These are phyloP conservation scores for Axilococcus clingmanii DNA, from an alignment of 139 green algal genomes.

Conservation along the genomic window DNA sequence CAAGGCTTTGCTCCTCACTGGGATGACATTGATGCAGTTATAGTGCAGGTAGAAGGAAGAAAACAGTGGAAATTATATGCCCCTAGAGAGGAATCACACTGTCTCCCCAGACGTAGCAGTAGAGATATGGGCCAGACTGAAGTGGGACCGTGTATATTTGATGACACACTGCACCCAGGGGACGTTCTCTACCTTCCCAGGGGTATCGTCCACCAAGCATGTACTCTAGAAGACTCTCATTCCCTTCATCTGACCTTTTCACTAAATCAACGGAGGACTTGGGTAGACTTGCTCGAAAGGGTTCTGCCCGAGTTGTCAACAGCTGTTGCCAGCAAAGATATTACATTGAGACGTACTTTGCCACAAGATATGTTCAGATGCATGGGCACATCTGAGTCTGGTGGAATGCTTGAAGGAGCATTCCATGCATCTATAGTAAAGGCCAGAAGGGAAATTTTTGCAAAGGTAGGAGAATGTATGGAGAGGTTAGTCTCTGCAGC, in stretches of 20 bases:
- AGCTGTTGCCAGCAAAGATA: constrained; percentile 22
- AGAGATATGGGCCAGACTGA: constrained; percentile 36
- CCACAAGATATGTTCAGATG: constrained; percentile 1
- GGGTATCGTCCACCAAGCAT: constrained; percentile 26
- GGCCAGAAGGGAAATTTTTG: neutral
- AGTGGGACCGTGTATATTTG: constrained; percentile 33
- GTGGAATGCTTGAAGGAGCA: neutral
- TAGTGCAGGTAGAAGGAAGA: constrained; percentile 66
- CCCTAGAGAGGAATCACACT: constrained; percentile 9
- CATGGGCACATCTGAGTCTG: neutral
- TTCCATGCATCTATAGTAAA: neutral
- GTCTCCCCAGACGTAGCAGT: constrained; percentile 35
- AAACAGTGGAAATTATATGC: constrained; percentile 59
- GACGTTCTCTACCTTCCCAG: constrained; percentile 69
- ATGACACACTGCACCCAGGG: constrained; percentile 39
- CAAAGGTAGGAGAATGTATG: too few relatives aligned
- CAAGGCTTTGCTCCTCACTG: constrained; percentile 67
- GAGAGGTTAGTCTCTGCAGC: too few relatives aligned
- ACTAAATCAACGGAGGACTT: constrained; percentile 47
- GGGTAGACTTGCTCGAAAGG: constrained; percentile 31
- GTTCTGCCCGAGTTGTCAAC: constrained; percentile 36
- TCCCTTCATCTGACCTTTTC: constrained; percentile 72
- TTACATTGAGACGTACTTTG: constrained; percentile 3
- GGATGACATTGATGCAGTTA: constrained; percentile 77
- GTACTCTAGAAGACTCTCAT: constrained; percentile 26